phyloP scores from a whole-genome alignment of 108 stramenopile genomes.

The Cyclotella atomus region DNA sequence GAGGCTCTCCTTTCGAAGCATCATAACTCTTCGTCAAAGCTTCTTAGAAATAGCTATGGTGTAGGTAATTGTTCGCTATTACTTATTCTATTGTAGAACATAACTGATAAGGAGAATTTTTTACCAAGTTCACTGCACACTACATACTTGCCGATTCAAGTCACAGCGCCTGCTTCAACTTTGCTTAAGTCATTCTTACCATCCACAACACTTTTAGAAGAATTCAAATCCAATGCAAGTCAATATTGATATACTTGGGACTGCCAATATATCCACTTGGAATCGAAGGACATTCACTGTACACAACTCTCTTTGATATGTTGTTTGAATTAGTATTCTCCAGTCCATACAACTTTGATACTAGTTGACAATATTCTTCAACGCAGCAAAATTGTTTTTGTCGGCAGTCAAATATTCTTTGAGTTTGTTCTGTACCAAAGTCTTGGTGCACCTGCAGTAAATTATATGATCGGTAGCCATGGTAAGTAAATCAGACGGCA shows the following conservation, averaged over 20 bases:
- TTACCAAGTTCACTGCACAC: too few species aligned
- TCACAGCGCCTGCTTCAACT: background rate
- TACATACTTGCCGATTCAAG: too few species aligned
- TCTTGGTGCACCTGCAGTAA: conserved; percentile 4
- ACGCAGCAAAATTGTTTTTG: background rate
- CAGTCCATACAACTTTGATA: conserved; percentile 1
- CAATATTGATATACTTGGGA: conserved; percentile 12
- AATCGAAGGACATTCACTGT: conserved; percentile 6
- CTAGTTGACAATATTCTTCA: conserved; percentile 4
- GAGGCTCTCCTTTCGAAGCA: too few species aligned
- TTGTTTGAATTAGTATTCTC: background rate
- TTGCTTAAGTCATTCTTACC: background rate
- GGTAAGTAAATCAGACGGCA: background rate
- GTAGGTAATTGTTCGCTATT: too few species aligned
- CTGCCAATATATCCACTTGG: conserved; percentile 17
- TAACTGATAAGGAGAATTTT: too few species aligned
- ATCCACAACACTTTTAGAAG: too few species aligned
- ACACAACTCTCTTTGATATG: background rate
- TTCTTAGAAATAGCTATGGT: too few species aligned
- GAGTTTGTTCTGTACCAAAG: background rate
- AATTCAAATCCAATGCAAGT: conserved; percentile 13
- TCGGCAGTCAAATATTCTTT: background rate
- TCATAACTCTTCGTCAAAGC: too few species aligned
- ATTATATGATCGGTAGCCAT: background rate
- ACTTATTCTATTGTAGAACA: too few species aligned